Percentiles rank a stretch among this genome's conserved stretches.
These are phyloP conservation scores for Aureobasidium lini DNA, from an alignment of 2,329 filamentous ascomycete species.

Conservation along the genomic window DNA sequence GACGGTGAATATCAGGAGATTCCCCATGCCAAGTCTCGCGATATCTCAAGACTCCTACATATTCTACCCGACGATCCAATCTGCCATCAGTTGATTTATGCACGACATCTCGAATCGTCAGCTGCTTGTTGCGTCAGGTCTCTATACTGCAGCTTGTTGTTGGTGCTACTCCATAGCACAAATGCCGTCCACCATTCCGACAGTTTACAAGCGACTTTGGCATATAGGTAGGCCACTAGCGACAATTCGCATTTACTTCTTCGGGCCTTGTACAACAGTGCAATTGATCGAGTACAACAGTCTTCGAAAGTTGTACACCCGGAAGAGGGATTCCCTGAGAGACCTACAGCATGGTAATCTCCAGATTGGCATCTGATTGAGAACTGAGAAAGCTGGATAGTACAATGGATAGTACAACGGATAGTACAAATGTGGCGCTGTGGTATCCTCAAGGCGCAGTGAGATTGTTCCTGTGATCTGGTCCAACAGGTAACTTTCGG, in stretches of 20 bases:
- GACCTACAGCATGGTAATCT: neutral
- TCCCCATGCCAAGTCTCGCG: neutral
- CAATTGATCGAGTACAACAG: too few species aligned
- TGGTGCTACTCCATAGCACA: neutral
- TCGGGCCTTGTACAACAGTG: too few species aligned
- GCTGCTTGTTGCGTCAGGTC: neutral
- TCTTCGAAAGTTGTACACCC: too few species aligned
- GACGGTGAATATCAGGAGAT: neutral
- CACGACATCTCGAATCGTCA: neutral
- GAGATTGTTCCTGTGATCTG: neutral
- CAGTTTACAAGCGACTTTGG: neutral
- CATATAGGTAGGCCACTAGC: too few species aligned
- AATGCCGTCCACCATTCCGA: neutral
- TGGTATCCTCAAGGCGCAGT: too few species aligned
- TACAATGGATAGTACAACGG: too few species aligned
- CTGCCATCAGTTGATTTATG: slow-evolving; percentile 4
- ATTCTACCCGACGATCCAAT: neutral
- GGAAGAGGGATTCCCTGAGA: too few species aligned
- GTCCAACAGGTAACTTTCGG: neutral
- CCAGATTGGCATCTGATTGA: neutral
- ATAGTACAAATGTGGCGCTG: too few species aligned
- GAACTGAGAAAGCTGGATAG: too few species aligned
- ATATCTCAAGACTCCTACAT: slow-evolving; percentile 4
- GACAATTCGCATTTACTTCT: too few species aligned
- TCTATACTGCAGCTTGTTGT: neutral